Conservation (phyloP, 257 asterid species). For the Solanum etuberosum region DNA sequence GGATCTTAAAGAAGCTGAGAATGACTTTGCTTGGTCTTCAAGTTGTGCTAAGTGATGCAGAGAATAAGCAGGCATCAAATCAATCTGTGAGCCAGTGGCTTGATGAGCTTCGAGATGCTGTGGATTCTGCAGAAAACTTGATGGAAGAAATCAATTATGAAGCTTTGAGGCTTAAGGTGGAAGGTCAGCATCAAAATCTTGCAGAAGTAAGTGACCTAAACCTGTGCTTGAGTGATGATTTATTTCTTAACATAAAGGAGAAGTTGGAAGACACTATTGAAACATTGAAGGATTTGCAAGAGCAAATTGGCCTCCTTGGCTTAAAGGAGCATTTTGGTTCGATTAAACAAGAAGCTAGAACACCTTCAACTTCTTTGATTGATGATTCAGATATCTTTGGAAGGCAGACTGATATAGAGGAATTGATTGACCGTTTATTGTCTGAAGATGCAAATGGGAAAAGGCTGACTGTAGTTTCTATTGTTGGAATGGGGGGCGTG, state of each 20-base stretch:
- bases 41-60: conserved; percentile 14
- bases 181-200: not conserved
- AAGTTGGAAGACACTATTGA: not conserved
- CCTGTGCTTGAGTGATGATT: too few relatives aligned
- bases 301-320: too few relatives aligned
- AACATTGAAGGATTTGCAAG: not conserved
- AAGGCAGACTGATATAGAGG: not conserved
- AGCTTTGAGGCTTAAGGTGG: not conserved
- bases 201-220: not conserved
- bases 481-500: not conserved
- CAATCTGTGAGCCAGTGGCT: conserved; percentile 2
- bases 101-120: not conserved
- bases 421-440: not conserved
- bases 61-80: not conserved
- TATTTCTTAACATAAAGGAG: too few relatives aligned
- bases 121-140: not conserved
- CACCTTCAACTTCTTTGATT: conserved; percentile 9
- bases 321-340: too few relatives aligned
- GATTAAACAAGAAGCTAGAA: not conserved
- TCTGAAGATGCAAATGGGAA: not conserved
- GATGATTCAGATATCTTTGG: not conserved
- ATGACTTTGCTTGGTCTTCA: not conserved
- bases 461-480: not conserved
- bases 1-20: not conserved
- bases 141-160: not conserved